These are phyloP conservation scores for Primulina tabacum DNA, from an alignment of 257 asterid genomes.

Conservation along the genomic window DNA sequence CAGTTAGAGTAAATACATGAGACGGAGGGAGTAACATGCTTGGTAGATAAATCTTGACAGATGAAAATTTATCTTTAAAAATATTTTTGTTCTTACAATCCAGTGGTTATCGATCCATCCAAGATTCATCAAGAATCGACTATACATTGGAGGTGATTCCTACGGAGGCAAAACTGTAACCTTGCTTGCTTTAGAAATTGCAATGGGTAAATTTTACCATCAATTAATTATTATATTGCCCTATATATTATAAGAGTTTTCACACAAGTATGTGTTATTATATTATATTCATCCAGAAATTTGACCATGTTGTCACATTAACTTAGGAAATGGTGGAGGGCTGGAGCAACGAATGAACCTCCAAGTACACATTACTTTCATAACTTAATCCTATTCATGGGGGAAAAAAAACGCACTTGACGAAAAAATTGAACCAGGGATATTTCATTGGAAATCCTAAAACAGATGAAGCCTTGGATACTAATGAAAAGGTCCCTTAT, in stretches of 20 bases:
- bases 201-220: constrained; percentile 13
- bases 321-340: background rate
- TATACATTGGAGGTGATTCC: constrained; percentile 35
- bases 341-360: background rate
- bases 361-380: background rate
- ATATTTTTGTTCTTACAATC: background rate
- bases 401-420: background rate
- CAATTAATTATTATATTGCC: background rate
- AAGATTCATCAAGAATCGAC: constrained; percentile 28
- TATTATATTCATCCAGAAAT: no score
- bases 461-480: background rate
- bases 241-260: no score
- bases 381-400: no score
- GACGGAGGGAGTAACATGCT: no score
- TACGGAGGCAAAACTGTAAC: constrained; percentile 28
- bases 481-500: constrained; percentile 25
- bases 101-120: constrained; percentile 43
- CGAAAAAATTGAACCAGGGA: constrained; percentile 25
- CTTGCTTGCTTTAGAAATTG: constrained; percentile 23
- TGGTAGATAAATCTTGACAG: no score
- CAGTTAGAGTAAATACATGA: no score
- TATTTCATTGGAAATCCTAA: constrained; percentile 34
- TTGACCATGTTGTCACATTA: no score
- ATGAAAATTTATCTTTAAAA: no score
- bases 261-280: background rate